Evolutionary conservation across 176 grass and related monocot genomes (phyloP).

Genomic region (Calamus simplicifolius): DNA sequence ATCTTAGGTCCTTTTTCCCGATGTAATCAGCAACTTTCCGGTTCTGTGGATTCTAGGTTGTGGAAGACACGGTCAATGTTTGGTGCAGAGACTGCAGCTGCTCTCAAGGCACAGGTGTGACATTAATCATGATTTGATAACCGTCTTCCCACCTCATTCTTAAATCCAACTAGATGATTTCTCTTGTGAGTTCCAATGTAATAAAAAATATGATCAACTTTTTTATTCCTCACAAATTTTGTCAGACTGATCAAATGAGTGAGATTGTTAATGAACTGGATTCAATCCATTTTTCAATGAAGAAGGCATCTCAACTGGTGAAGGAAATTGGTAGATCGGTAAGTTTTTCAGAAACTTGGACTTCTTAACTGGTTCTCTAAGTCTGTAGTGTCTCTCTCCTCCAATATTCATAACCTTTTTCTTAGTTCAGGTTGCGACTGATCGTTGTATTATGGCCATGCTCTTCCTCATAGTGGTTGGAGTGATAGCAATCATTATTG

Average conservation of each 20-base stretch:
- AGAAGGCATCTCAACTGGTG: constrained; percentile 86
- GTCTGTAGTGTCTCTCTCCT: background rate
- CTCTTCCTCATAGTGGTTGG: constrained; percentile 93
- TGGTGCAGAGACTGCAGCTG: constrained; percentile 82
- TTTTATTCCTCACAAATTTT: constrained; percentile 20
- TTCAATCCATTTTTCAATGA: constrained; percentile 96
- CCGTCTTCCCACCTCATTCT: no score
- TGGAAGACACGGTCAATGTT: constrained; percentile 91
- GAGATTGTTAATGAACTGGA: constrained; percentile 91
- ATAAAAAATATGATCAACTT: background rate
- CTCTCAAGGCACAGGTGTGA: constrained; percentile 76
- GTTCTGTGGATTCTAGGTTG: constrained; percentile 39
- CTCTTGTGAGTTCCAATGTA: constrained; percentile 3
- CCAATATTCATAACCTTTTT: background rate
- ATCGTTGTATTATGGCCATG: constrained; percentile 88
- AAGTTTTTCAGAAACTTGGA: background rate
- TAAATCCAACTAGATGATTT: background rate
- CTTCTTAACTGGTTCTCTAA: background rate
- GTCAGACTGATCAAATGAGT: constrained; percentile 96
- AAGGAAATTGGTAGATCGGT: constrained; percentile 95
- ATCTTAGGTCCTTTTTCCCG: background rate
- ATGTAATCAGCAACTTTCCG: background rate
- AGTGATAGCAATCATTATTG: constrained; percentile 78
- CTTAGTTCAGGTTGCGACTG: constrained; percentile 68
- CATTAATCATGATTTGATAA: background rate